Evolutionary conservation across 2,329 filamentous ascomycete species (phyloP).

Genomic region (Epicoccum nigrum): DNA sequence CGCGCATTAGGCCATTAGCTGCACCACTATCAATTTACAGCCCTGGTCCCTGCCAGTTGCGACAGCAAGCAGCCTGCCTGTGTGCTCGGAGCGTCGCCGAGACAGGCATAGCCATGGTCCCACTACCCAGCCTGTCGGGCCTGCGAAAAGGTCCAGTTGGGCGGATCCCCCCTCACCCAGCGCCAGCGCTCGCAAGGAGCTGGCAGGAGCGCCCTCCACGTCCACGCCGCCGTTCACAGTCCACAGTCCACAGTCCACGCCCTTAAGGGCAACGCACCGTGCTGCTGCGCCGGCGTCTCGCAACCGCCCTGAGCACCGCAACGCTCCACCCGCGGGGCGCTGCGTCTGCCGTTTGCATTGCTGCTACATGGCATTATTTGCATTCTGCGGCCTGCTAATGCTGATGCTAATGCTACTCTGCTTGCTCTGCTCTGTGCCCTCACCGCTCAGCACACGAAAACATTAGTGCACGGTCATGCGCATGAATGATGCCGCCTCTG

Average conservation of each 20-base stretch:
- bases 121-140: conserved; percentile 28
- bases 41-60: conserved; percentile 25
- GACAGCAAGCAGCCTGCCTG: conserved; percentile 9
- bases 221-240: too few relatives aligned
- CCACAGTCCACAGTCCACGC: too few relatives aligned
- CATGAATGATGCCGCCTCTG: conserved; percentile 8
- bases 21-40: conserved; percentile 29
- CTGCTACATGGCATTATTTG: neutral
- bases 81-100: conserved; percentile 25
- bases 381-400: neutral
- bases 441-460: conserved; percentile 15
- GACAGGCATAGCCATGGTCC: conserved; percentile 20
- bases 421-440: conserved; percentile 5
- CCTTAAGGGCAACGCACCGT: neutral
- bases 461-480: conserved; percentile 11
- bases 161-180: conserved; percentile 12
- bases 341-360: neutral
- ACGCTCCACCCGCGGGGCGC: neutral
- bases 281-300: conserved; percentile 6
- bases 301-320: neutral
- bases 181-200: conserved; percentile 1
- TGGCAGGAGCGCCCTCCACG: neutral
- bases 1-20: conserved; percentile 28
- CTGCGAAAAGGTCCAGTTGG: conserved; percentile 17
- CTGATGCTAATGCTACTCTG: conserved; percentile 1